Evolutionary conservation across 495 filamentous ascomycete genomes (phyloP).

Genomic region (Xylaria bambusicola): DNA sequence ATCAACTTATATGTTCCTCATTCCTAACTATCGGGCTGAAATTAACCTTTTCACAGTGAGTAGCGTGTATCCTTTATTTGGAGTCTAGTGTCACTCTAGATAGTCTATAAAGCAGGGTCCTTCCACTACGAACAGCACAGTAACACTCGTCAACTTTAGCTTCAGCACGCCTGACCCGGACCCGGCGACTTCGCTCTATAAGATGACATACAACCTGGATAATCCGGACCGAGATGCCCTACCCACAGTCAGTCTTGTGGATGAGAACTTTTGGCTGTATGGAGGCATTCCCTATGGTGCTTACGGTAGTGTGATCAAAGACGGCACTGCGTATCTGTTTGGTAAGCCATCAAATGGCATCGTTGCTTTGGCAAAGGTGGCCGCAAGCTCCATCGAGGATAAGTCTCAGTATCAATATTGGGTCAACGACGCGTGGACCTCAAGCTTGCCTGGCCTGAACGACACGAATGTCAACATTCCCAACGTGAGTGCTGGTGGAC

Average conservation of each 20-base stretch:
- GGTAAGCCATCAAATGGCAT: constrained; percentile 23
- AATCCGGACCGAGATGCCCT: constrained; percentile 16
- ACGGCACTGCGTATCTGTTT: constrained; percentile 33
- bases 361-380: constrained; percentile 31
- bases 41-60: constrained; percentile 12
- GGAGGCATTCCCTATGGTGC: constrained; percentile 30
- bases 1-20: background rate
- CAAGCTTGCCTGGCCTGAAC: constrained; percentile 18
- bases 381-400: constrained; percentile 26
- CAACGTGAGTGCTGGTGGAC: constrained; percentile 33
- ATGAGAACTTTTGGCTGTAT: constrained; percentile 30
- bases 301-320: constrained; percentile 33
- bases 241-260: constrained; percentile 24
- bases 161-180: constrained; percentile 23
- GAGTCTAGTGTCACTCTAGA: background rate
- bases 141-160: constrained; percentile 3
- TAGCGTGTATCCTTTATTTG: background rate
- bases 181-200: constrained; percentile 29
- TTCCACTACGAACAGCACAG: background rate
- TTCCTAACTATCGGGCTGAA: background rate
- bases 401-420: constrained; percentile 30
- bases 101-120: background rate
- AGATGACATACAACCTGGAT: constrained; percentile 22
- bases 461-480: constrained; percentile 23
- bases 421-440: constrained; percentile 30